Conservation (phyloP, 192 early-diverging fungal species). For the Coemansia sp. region DNA sequence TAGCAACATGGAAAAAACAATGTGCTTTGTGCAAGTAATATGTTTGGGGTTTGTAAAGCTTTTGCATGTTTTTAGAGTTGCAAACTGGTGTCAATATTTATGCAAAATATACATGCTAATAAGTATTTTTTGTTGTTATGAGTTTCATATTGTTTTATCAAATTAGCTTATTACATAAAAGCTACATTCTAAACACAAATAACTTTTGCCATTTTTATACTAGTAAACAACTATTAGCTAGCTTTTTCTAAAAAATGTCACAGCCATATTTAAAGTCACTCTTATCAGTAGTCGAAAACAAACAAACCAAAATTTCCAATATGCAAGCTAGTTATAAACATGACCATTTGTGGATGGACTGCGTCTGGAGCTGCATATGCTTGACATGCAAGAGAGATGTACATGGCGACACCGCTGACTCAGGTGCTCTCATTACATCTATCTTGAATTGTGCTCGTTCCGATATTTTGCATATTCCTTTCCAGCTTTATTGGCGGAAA, state of each 20-base stretch:
- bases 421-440: not conserved
- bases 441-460: not conserved
- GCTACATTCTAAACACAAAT: too few species aligned
- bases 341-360: not conserved
- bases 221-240: not conserved
- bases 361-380: not conserved
- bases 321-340: not conserved
- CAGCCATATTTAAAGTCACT: not conserved
- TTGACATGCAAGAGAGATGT: not conserved
- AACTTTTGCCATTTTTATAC: not conserved
- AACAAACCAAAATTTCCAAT: not conserved
- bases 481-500: not conserved
- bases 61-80: not conserved
- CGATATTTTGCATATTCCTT: constrained; percentile 1
- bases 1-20: not conserved
- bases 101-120: not conserved
- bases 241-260: not conserved
- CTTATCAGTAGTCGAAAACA: not conserved
- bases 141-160: too few species aligned
- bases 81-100: not conserved
- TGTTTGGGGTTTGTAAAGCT: not conserved
- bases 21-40: not conserved
- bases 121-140: not conserved
- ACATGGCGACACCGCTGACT: not conserved
- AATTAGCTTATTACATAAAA: too few species aligned